Base-by-base conservation (phyloP, 2,329 filamentous ascomycete genomes). In the Sporothrix humicola region DNA sequence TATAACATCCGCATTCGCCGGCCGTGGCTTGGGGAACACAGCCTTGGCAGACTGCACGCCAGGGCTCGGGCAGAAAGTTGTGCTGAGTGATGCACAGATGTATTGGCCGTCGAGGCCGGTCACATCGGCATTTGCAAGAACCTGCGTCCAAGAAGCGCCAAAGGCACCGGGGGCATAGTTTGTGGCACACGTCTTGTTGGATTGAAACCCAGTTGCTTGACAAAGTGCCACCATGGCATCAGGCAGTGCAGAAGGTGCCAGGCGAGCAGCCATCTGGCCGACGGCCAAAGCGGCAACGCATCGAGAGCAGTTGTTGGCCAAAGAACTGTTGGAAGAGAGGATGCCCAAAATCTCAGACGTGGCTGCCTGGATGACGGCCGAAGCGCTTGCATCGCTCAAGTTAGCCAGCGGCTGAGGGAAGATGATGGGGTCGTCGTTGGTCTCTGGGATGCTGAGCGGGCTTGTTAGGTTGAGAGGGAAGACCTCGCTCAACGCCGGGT, bases 111-210 rank as follows among this genome's bases (percentile, higher is more conserved):
- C 88, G 2, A 85, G 80, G 9, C 87, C 87, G 23, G 81, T 80
- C 9, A 89, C 82, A 77, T 89, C 83, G 8, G 87, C 87, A 59
- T 85, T 81, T 2, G 85, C 83, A 46, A 90, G 80, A 1, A 90
- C 81, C 76, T 90, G 88, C 4, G 87, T 87, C 87, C 87, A 89
- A 72, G 87, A 82, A 0, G 86, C 84, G 20, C 88, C 88, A 75
- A 86, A 87, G 17, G 81, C 85, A 17, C 81, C 79, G 2, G 83
- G 82, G 1, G 82, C 80, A 73, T 86, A 90, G 58, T 82, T 83
- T 26, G 83, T 80, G 70, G 83, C 80, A 76, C 88, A 90, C 0
- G 82, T 82, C 12, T 80, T 77, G 74, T 86, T 84, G 0, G 83
- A 82, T n/a, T 82, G 79, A 73, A 87, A 86, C 7, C 79, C 77